Evolutionary conservation across 2,329 filamentous ascomycete species (phyloP), one percentile per base, ranked within the genome.

Genomic region (Colletotrichum sidae): DNA sequence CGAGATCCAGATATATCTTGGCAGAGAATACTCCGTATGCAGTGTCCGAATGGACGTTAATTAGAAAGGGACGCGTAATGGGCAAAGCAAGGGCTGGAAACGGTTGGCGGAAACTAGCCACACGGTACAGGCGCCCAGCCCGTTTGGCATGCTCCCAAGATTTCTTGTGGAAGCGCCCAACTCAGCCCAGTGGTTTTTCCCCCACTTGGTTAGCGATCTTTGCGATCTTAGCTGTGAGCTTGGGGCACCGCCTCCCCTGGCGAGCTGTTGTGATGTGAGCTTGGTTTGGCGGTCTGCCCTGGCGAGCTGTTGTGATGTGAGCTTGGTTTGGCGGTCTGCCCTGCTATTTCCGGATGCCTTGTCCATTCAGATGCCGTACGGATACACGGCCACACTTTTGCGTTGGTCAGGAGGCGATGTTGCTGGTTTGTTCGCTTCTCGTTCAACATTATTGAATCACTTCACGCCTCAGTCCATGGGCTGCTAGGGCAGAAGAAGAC

Each of bases 41-140:
- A 25, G 25, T 25, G 25, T 25, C 25, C 25, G 25, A 4, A 25
- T 25, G 25, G 25, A 25, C 25, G 25, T 25, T 17, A 17, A 17
- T 17, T 25, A 5, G 25, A 25, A 25, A 25, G 25, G 55, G 61
- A 67, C 65, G 65, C 65, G 61, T 65, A 60, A 67, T 65, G 52
- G 52, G 45, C 25, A 53, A 57, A 25, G 25, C 25, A 52, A 56
- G 47, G 52, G 35, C 42, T 41, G 63, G 50, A 44, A 41, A 17
- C 42, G 25, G 42, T 41, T 55, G 42, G 51, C 34, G 17, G 51
- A 35, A 46, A 6, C 37, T 25, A 56, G 59, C n/a, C 13, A 41
- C 44, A 15, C 25, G 25, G 25, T 25, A 25, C 25, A 25, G 25
- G 4, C 25, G 25, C 25, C 25, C 25, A 25, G 25, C 25, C 25